These are phyloP conservation scores for Boechera retrofracta DNA, from an alignment of 345 rosid genomes.

Conservation along the genomic window DNA sequence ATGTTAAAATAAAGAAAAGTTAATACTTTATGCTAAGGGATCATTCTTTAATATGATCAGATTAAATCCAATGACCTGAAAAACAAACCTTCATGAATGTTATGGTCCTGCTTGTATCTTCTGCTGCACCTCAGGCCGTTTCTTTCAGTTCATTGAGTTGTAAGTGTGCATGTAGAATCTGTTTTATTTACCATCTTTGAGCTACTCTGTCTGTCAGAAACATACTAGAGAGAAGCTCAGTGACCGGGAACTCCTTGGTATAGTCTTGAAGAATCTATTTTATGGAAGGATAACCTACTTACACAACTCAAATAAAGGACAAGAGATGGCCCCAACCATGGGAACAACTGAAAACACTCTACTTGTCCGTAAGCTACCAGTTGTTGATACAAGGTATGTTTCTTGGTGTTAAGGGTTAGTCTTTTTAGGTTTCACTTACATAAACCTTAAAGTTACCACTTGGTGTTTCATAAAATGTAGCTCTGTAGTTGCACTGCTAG, in stretches of 20 bases:
- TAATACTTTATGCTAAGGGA: background rate
- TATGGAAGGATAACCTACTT: constrained; percentile 84
- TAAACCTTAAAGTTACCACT: constrained; percentile 18
- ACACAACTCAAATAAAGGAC: constrained; percentile 68
- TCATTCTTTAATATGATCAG: constrained; percentile 4
- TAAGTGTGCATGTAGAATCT: background rate
- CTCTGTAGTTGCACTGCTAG: constrained; percentile 13
- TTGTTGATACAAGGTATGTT: constrained; percentile 65
- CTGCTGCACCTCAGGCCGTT: background rate
- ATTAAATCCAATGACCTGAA: background rate
- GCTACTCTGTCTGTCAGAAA: constrained; percentile 49
- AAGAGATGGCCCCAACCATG: constrained; percentile 69
- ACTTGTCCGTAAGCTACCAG: constrained; percentile 85
- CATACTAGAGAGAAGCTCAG: constrained; percentile 65
- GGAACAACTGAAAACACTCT: constrained; percentile 72
- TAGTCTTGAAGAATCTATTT: constrained; percentile 68
- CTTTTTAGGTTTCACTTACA: constrained; percentile 7
- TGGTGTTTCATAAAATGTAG: constrained; percentile 13
- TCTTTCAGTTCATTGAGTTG: background rate
- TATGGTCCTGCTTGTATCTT: constrained; percentile 8
- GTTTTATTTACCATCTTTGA: constrained; percentile 10
- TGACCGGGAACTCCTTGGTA: constrained; percentile 57
- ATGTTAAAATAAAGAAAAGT: background rate
- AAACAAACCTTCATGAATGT: background rate
- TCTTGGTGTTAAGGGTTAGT: background rate